Evolutionary conservation across 495 filamentous ascomycete species (phyloP), one percentile per base, ranked within the genome.

Genomic region (Bathelium albidoporum): DNA sequence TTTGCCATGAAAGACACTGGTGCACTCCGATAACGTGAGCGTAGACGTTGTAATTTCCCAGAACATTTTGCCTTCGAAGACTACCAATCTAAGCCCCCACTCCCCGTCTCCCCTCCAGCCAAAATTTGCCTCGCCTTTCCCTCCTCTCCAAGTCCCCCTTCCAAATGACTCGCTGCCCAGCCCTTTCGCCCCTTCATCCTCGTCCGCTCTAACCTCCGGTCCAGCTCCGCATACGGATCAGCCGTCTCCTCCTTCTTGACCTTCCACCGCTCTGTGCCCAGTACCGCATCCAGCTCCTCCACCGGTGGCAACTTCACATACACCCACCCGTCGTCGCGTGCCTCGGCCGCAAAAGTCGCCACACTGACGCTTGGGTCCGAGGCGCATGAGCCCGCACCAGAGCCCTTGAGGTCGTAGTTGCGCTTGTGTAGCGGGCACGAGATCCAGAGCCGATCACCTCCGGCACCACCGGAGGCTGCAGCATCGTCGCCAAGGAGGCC

Each of bases 351-450:
- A 75, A 97, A 97, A 0, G 88, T 94, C 26, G 91, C 91, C 68
- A 97, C 91, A 62, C 86, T 92, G 60, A 95, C 78, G 16, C 75
- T 77, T 32, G 82, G 79, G 73, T 96, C 92, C 67, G 89, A 95
- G 3, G 80, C 83, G 75, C 93, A 96, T 18, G 78, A 76, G 0
- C 93, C 93, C 0, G 83, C 81, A 64, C 85, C 76, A 63, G 80
- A 77, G 52, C 87, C 87, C 45, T 81, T 80, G 22, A 97, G 84
- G 65, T 88, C 84, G 72, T 87, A 97, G 75, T 96, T 96, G 62
- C 89, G 85, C 78, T 97, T 97, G 78, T 97, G 93, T 73, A 87
- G 85, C 1, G 93, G 93, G 73, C 92, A 97, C 1, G 86, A 89
- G 2, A 97, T 85, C 86, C 87, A 96, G 32, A 90, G 87, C 58